phyloP scores from a whole-genome alignment of 1,284 basidiomycete genomes.

The Malassezia equina region DNA sequence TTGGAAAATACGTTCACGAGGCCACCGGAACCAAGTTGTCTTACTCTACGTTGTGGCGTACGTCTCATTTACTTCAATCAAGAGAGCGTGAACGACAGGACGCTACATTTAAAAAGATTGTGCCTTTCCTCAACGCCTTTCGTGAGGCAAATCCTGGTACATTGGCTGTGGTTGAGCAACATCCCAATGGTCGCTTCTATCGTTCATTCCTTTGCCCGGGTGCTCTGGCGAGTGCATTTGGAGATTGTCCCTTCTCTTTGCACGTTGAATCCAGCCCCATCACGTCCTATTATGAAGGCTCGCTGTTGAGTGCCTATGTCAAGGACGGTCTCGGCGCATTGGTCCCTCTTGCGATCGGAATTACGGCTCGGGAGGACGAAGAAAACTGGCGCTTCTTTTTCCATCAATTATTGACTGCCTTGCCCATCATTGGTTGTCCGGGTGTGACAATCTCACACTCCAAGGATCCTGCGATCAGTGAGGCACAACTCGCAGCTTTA shows the following conservation, averaged over 20 bases:
- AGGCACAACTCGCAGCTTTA: conserved; percentile 9
- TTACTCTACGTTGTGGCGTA: conserved; percentile 18
- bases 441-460: conserved; percentile 8
- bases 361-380: conserved; percentile 14
- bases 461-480: conserved; percentile 3
- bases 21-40: conserved; percentile 18
- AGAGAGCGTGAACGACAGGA: conserved; percentile 19
- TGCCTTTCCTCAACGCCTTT: conserved; percentile 17
- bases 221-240: conserved; percentile 9
- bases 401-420: conserved; percentile 11
- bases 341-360: conserved; percentile 11
- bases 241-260: conserved; percentile 15
- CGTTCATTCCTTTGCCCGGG: conserved; percentile 15
- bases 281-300: conserved; percentile 13
- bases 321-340: conserved; percentile 11
- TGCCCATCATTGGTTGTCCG: conserved; percentile 15
- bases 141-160: conserved; percentile 17
- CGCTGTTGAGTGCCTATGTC: conserved; percentile 10
- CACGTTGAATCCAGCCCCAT: conserved; percentile 15
- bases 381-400: conserved; percentile 20
- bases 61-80: conserved; percentile 13
- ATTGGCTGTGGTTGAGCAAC: conserved; percentile 16
- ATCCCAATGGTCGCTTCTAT: conserved; percentile 15
- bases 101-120: conserved; percentile 16
- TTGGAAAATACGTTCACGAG: conserved; percentile 17